A percentile compares a stretch with the other conserved stretches of the same genome.
These are phyloP conservation scores for Syncephalastrum racemosum DNA, from an alignment of 371 early-diverging fungal genomes.

Conservation along the genomic window DNA sequence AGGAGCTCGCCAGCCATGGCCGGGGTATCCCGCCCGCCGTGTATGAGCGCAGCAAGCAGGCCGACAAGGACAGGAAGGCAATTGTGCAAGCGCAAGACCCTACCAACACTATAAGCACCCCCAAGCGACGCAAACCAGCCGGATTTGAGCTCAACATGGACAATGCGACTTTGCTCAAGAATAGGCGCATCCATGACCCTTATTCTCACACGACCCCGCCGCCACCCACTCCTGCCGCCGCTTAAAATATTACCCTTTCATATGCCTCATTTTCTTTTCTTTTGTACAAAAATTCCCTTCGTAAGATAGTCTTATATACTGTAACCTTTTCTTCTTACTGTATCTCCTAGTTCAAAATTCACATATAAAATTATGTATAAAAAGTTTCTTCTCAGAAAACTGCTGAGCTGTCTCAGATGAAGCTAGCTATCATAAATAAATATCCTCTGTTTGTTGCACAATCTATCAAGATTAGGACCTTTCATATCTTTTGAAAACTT, in stretches of 20 bases:
- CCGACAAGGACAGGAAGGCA: too few species aligned
- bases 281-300: neutral
- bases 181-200: conserved; percentile 10
- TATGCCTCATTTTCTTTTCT: neutral
- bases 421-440: too few species aligned
- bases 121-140: conserved; percentile 6
- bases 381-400: too few species aligned
- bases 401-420: too few species aligned
- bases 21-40: conserved; percentile 7
- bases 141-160: conserved; percentile 19
- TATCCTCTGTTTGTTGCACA: too few species aligned
- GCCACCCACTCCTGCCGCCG: neutral
- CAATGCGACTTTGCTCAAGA: conserved; percentile 22
- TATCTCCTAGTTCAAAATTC: too few species aligned
- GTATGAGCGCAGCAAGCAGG: too few species aligned
- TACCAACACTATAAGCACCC: neutral
- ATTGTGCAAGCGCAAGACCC: neutral
- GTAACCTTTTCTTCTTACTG: too few species aligned
- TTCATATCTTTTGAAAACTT: too few species aligned
- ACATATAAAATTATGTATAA: too few species aligned
- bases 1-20: conserved; percentile 4
- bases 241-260: neutral
- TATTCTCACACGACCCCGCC: conserved; percentile 4
- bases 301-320: too few species aligned
- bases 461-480: too few species aligned